These are phyloP conservation scores for Leptographium radiaticola DNA, from an alignment of 2,329 filamentous ascomycete genomes.

Conservation along the genomic window DNA sequence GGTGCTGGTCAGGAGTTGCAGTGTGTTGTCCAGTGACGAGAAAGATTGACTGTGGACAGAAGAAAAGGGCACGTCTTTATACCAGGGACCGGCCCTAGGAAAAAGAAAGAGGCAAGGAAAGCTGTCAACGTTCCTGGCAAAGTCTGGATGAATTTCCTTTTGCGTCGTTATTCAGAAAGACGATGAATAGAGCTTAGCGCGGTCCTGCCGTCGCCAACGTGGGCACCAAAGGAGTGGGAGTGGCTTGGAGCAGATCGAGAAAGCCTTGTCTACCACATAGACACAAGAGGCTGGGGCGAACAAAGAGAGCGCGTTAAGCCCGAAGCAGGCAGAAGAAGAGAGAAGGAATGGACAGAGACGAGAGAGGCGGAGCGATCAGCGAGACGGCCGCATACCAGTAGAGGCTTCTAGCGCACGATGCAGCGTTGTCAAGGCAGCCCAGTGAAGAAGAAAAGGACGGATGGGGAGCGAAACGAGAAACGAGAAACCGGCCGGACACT, in stretches of 20 bases:
- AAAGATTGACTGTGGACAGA: not conserved
- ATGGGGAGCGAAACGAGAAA: too few relatives aligned
- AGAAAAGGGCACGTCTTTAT: not conserved
- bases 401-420: not conserved
- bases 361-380: not conserved
- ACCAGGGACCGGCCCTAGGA: not conserved
- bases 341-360: not conserved
- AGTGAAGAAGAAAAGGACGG: too few relatives aligned
- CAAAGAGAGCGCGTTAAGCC: not conserved
- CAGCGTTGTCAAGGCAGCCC: too few relatives aligned
- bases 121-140: not conserved
- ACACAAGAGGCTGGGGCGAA: not conserved
- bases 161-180: not conserved
- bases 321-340: not conserved
- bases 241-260: not conserved
- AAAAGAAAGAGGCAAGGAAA: not conserved
- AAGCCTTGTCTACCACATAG: not conserved
- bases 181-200: not conserved
- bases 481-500: too few relatives aligned
- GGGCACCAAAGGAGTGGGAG: not conserved
- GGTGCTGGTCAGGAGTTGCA: not conserved
- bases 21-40: not conserved
- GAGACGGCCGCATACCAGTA: not conserved
- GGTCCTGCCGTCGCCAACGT: not conserved
- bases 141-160: not conserved